Percentiles rank a stretch among this genome's conserved stretches.
Conservation (phyloP, 108 stramenopile species). For the Epithemia pelagica region DNA sequence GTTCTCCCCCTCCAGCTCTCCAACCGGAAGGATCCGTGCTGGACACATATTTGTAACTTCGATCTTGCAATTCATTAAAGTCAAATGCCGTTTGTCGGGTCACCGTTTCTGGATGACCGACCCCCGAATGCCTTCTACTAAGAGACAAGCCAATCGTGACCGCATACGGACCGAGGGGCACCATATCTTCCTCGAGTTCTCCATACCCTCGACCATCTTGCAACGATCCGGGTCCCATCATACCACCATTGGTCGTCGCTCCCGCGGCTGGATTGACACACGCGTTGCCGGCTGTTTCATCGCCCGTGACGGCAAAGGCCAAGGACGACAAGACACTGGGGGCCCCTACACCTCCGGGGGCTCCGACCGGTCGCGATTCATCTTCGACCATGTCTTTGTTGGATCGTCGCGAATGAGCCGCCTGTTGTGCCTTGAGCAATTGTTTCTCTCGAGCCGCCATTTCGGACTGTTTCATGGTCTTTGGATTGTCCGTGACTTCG, state of each 20-base stretch:
- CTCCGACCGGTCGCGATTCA: constrained; percentile 24
- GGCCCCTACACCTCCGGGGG: constrained; percentile 34
- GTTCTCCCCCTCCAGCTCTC: constrained; percentile 83
- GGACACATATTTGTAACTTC: constrained; percentile 82
- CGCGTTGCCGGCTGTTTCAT: constrained; percentile 6
- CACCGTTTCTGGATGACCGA: constrained; percentile 79
- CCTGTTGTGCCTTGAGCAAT: constrained; percentile 47
- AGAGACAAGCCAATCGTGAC: constrained; percentile 75
- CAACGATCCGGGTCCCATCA: background rate
- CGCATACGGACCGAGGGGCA: constrained; percentile 11
- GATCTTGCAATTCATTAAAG: constrained; percentile 88
- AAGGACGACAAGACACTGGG: constrained; percentile 35
- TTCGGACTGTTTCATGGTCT: constrained; percentile 43
- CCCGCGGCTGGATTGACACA: background rate
- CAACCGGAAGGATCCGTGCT: constrained; percentile 75
- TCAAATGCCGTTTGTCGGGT: constrained; percentile 86
- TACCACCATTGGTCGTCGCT: background rate
- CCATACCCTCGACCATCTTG: background rate
- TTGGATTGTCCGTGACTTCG: constrained; percentile 55
- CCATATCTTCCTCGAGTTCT: background rate
- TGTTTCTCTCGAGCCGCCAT: constrained; percentile 50
- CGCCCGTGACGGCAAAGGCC: constrained; percentile 35
- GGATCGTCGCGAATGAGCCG: constrained; percentile 16
- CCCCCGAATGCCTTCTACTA: constrained; percentile 44
- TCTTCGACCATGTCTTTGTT: constrained; percentile 4